Base-by-base conservation (phyloP, 257 asterid species). In the Mentha longifolia region DNA sequence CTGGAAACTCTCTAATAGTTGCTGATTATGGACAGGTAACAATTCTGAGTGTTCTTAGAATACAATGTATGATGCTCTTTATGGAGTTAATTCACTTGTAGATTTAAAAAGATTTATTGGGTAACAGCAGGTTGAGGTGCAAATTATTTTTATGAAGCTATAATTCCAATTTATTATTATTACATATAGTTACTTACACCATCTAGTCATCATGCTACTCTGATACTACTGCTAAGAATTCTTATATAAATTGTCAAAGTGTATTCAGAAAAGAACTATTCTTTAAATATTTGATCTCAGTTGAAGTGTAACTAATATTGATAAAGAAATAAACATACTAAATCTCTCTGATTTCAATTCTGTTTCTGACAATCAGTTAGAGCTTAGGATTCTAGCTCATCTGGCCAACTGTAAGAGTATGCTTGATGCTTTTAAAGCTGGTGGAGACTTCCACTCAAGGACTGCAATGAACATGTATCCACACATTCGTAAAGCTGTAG, bases 381-480 rank as follows among this genome's bases (percentile, higher is more conserved):
- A 95, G 75, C 99, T 95, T 76, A 83, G 99, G 89, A 92, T 95
- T 80, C 98, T 95, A 82, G 99, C 99, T 15, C 98, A 93, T 82
- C 85, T 93, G 67, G 94, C 98, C 60, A 82, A 88, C 78, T 94
- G 99, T 80, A 72, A 85, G 84, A 94, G 99, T 85, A 94, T 94
- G 99, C 80, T 94, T 82, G 78, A 82, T 64, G 99, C 99, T 76
- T 94, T 94, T 74, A 76, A 77, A 81, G 98, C 99, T 68, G 99
- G 99, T 42, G 99, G 99, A 62, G 99, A 95, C 78, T 95, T 95
- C 82, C 99, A 95, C 76, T 95, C 99, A 1, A 87, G 99, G 80
- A 95, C 99, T 49, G 99, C 99, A 19, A 89, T 94, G 97, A 94
- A 89, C 74, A 94, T 94, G 99, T 94, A 91, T 83, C 92, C 96